A percentile compares a stretch with the other conserved stretches of the same genome.
Evolutionary conservation across 768 basidiomycete genomes (phyloP).

Genomic region (Lentinula guzmanii): DNA sequence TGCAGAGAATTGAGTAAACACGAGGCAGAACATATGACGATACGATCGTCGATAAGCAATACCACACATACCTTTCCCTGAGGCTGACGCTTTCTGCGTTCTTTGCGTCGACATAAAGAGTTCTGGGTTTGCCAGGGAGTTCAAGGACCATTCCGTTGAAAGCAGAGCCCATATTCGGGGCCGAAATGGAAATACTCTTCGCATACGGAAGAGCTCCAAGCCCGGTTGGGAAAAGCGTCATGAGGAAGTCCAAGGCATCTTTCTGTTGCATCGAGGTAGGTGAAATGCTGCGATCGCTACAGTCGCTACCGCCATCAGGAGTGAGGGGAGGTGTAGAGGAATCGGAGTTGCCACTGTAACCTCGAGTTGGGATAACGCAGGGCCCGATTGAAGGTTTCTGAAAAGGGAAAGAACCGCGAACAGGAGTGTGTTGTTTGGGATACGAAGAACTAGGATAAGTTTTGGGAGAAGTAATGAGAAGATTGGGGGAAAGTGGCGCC

Average conservation of each 20-base stretch:
- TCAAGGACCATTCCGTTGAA: constrained; percentile 80
- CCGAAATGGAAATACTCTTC: constrained; percentile 67
- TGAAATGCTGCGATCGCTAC: constrained; percentile 25
- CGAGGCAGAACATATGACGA: neutral
- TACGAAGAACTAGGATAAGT: constrained; percentile 13
- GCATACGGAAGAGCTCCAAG: constrained; percentile 64
- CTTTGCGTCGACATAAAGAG: constrained; percentile 82
- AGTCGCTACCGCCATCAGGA: constrained; percentile 56
- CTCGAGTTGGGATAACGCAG: constrained; percentile 35
- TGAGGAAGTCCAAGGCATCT: constrained; percentile 71
- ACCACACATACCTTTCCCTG: constrained; percentile 62
- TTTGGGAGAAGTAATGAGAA: constrained; percentile 28
- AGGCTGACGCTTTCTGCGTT: constrained; percentile 73
- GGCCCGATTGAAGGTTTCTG: constrained; percentile 24
- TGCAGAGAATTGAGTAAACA: constrained; percentile 7
- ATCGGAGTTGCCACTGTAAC: constrained; percentile 26
- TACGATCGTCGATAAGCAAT: constrained; percentile 1
- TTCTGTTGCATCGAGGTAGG: constrained; percentile 36
- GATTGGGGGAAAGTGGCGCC: constrained; percentile 55
- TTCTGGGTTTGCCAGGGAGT: constrained; percentile 63
- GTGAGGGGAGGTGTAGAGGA: constrained; percentile 74
- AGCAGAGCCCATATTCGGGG: constrained; percentile 57
- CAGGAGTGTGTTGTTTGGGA: constrained; percentile 9
- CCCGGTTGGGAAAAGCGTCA: constrained; percentile 75
- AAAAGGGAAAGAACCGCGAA: constrained; percentile 13